phyloP scores from a whole-genome alignment of 768 basidiomycete species.

The Pleurotus tuber-regium region DNA sequence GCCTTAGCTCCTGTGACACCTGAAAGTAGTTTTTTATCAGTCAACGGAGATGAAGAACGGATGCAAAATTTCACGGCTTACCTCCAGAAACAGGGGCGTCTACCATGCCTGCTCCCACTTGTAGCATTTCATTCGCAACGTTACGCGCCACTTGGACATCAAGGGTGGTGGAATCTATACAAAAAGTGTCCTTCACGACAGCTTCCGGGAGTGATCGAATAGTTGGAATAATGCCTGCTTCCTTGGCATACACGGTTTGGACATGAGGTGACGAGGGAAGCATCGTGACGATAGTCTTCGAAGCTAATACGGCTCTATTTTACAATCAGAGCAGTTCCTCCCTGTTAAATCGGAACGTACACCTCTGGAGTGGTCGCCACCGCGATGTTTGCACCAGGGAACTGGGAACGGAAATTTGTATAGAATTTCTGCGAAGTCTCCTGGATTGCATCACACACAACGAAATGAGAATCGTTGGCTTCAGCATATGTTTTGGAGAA shows the following conservation, averaged over 20 bases:
- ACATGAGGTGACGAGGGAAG: constrained; percentile 92
- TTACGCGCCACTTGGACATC: constrained; percentile 73
- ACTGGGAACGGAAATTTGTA: constrained; percentile 49
- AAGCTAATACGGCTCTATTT: constrained; percentile 59
- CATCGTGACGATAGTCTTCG: constrained; percentile 81
- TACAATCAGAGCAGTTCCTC: constrained; percentile 13
- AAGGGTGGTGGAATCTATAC: constrained; percentile 90
- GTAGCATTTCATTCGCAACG: constrained; percentile 53
- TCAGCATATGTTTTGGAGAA: constrained; percentile 66
- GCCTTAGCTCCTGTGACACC: constrained; percentile 86
- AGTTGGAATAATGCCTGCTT: constrained; percentile 59
- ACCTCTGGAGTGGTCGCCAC: constrained; percentile 67
- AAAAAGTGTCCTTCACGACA: constrained; percentile 46
- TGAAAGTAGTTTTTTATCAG: constrained; percentile 27
- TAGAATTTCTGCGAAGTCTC: constrained; percentile 58
- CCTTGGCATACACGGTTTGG: constrained; percentile 62
- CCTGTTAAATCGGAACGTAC: constrained; percentile 43
- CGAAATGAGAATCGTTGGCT: constrained; percentile 53
- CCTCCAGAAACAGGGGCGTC: constrained; percentile 96
- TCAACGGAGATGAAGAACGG: constrained; percentile 9
- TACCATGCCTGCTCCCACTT: constrained; percentile 69
- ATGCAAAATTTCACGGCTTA: constrained; percentile 28
- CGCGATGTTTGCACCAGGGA: constrained; percentile 57
- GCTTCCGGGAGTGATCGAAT: constrained; percentile 47
- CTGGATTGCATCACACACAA: constrained; percentile 75